Percentiles rank a stretch among this genome's conserved stretches.
phyloP scores from a whole-genome alignment of 140 eudicot genomes.

The Senecio squalidus region DNA sequence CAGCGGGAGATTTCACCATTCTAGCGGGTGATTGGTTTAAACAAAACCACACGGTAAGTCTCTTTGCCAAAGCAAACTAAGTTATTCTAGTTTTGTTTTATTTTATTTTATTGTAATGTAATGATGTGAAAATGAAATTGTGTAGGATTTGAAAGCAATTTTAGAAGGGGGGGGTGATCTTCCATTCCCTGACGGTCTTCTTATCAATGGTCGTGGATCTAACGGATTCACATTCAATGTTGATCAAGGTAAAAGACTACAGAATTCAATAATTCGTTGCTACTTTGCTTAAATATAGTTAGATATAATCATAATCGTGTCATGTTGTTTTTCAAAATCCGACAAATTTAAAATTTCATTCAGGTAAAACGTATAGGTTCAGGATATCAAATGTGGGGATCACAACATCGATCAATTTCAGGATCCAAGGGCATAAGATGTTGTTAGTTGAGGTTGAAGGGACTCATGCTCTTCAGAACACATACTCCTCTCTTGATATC shows the following conservation, averaged over 20 bases:
- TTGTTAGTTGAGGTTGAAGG: slow-evolving; percentile 64
- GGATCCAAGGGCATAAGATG: slow-evolving; percentile 71
- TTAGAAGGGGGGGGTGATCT: slow-evolving; percentile 54
- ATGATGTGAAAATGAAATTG: neutral
- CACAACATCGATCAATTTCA: slow-evolving; percentile 51
- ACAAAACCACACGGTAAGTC: slow-evolving; percentile 60
- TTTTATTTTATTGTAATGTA: neutral
- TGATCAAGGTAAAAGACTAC: slow-evolving; percentile 40
- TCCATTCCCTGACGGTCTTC: slow-evolving; percentile 72
- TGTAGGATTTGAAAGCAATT: slow-evolving; percentile 55
- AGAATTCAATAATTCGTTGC: neutral
- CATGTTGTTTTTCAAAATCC: neutral
- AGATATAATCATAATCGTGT: neutral
- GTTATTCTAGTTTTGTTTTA: neutral
- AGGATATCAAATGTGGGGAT: slow-evolving; percentile 70
- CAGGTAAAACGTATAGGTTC: slow-evolving; percentile 63
- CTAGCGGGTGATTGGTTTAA: slow-evolving; percentile 74
- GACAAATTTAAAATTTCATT: neutral
- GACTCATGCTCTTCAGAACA: slow-evolving; percentile 57
- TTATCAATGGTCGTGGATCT: slow-evolving; percentile 61
- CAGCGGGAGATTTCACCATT: slow-evolving; percentile 51
- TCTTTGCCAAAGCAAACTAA: neutral
- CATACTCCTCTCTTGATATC: slow-evolving; percentile 57
- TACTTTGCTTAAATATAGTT: too few species aligned
- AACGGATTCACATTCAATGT: slow-evolving; percentile 52